Percentiles rank a stretch among this genome's conserved stretches.
Conservation (phyloP, 257 asterid genomes). For the Striga asiatica region DNA sequence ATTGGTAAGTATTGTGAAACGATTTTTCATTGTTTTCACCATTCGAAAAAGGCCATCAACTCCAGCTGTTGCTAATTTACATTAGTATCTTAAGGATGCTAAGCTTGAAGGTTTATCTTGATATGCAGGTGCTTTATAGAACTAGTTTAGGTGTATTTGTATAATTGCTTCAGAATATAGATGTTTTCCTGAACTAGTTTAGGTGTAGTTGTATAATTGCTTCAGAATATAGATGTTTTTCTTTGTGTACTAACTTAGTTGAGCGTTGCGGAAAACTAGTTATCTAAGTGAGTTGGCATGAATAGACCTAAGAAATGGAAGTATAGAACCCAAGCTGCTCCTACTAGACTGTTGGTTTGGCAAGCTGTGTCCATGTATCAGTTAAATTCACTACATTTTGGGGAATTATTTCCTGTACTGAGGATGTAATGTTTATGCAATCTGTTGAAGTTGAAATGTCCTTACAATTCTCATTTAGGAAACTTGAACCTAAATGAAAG, state of each 20-base stretch:
- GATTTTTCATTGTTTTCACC: background rate
- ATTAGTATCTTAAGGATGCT: background rate
- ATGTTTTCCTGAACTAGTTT: no score
- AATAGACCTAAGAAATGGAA: background rate
- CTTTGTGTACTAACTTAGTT: background rate
- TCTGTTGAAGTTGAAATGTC: background rate
- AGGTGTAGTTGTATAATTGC: no score
- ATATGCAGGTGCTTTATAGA: background rate
- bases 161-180: no score
- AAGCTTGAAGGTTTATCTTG: no score
- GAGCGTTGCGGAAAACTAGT: background rate
- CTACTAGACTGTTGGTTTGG: background rate
- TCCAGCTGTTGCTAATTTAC: conserved; percentile 3
- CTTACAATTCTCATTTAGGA: background rate
- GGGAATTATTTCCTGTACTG: background rate
- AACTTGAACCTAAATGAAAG: background rate
- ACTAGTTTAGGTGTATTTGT: background rate
- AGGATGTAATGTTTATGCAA: background rate
- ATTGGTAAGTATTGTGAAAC: background rate
- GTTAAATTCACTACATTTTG: background rate
- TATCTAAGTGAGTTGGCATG: background rate
- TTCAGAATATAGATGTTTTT: no score
- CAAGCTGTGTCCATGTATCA: background rate
- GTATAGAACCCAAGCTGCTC: background rate
- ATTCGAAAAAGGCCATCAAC: conserved; percentile 11